Base-by-base conservation (phyloP, 1,284 basidiomycete species). In the Rhodofomes roseus region DNA sequence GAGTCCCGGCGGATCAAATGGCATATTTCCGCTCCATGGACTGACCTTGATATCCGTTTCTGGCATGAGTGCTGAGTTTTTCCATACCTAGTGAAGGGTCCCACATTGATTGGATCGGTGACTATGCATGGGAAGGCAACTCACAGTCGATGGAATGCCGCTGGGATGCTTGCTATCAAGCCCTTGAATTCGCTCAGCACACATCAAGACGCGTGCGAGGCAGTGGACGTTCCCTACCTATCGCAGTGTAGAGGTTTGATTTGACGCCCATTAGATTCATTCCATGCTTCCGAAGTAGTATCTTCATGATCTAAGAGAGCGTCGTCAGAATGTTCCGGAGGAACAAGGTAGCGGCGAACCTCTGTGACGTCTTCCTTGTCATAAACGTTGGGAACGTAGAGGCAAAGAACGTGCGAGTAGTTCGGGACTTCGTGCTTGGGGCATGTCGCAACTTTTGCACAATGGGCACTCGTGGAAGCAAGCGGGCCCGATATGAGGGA, bases 111-210 rank as follows among this genome's bases (percentile, higher is more conserved):
- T 52, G 18, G 39, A 20, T 36, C 51, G 22, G 16, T n/a, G 11
- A 59, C 12, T 54, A 50, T 12, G 16, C 14, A 22, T 48, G 36
- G 37, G 48, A 36, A 52, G 34, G 8, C n/a, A 1, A 65, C 72
- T 59, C 62, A 88, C 88, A 62, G 88, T 89, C 34, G 88, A 86
- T 44, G 78, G 81, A 54, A 90, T 79, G 2, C 88, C 86, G 69
- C 86, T 89, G 1, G 84, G 69, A 66, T 90, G 89, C 66, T 90
- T 90, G 71, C 87, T 89, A 64, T 90, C 86, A 56, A 90, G 73
- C 4, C 85, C 87, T 87, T 58, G 25, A 36, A 23, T 20, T 16
- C 50, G n/a, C 14, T 48, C 22, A 48, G 50, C 34, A 4, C 20
- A 23, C 20, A 18, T 25, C 44, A 44, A 39, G 20, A 51, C 20